Evolutionary conservation across 1,284 basidiomycete species (phyloP), one percentile per base, ranked within the genome.

Genomic region (Lentinula novae-zelandiae): DNA sequence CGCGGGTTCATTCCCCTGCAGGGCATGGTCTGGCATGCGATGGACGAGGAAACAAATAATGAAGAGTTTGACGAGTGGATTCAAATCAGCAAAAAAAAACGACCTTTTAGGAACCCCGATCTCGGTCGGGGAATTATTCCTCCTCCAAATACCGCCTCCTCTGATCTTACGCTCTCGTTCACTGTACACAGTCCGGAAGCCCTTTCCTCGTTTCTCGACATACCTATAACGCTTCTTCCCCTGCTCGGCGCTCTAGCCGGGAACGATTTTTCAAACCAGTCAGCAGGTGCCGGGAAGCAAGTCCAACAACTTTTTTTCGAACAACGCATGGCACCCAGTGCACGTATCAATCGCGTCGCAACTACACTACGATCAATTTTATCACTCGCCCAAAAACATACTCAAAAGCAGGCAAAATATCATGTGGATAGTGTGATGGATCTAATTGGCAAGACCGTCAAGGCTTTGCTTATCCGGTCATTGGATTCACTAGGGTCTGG

Each of bases 171-270:
- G 15, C 73, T 91, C 55, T 79, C 83, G 0, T 78, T 88, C 57
- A 77, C 81, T 0, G 77, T 84, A 10, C 93, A 89, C 69, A 82
- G 80, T n/a, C 89, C 92, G 0, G 69, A 77, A 1, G 69, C 74
- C 0, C 81, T 95, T 17, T 88, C 92, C 1, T 71, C 77, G 1
- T 82, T 89, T 62, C 74, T 96, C 1, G 79, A 85, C 39, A 73
- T 95, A 2, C 88, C 93, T 0, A 74, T 84, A 0, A 81, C 85
- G 0, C 80, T 93, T 54, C 82, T 96, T 17, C 93, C 95, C 1
- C 80, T 96, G 9, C 78, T 96, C n/a, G 92, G 89, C 9, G 87
- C 92, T 2, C 76, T 96, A 1, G 83, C 93, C 8, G 95, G 95
- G 34, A 96, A 95, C 70, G 95, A 96, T 72, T 93, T 88, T 68